Conservation (phyloP, 495 filamentous ascomycete genomes). For the Neurospora sublineolata region DNA sequence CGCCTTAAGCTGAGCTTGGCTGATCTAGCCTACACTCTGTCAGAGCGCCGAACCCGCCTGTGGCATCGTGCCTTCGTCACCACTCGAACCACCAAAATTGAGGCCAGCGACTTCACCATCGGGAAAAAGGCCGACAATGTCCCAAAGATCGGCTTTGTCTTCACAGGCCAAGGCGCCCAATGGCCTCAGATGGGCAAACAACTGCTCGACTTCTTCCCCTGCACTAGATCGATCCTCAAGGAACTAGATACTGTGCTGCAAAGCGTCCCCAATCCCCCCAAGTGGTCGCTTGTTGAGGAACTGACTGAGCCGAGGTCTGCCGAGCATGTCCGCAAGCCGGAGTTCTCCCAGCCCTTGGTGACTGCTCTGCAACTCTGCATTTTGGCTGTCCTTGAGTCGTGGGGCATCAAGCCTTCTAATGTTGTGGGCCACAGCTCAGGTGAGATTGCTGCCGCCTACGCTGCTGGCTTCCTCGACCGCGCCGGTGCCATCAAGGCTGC, state of each 20-base stretch:
- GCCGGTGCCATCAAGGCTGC: constrained; percentile 14
- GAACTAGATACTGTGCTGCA: constrained; percentile 6
- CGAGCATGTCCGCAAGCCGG: constrained; percentile 1
- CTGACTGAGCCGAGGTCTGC: neutral
- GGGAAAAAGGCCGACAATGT: neutral
- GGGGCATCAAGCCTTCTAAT: constrained; percentile 9
- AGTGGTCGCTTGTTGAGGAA: constrained; percentile 1
- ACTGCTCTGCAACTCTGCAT: constrained; percentile 18
- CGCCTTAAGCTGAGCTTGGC: constrained; percentile 5
- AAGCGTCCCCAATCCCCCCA: neutral
- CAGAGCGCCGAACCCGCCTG: neutral
- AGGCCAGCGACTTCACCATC: neutral
- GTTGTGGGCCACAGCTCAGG: constrained; percentile 24
- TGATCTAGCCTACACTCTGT: neutral
- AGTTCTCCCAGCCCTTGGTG: constrained; percentile 10
- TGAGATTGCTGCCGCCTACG: constrained; percentile 22
- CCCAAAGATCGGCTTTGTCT: constrained; percentile 6
- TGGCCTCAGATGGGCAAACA: constrained; percentile 12
- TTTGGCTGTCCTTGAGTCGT: constrained; percentile 6
- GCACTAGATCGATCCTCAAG: neutral
- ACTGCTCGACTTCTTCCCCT: constrained; percentile 3
- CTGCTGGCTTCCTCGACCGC: constrained; percentile 11
- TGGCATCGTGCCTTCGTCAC: constrained; percentile 5
- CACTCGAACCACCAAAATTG: neutral
- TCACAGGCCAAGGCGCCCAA: constrained; percentile 13